Evolutionary conservation across 352 stramenopile genomes (phyloP), one percentile per base, ranked within the genome.

Genomic region (Phytophthora syringae): DNA sequence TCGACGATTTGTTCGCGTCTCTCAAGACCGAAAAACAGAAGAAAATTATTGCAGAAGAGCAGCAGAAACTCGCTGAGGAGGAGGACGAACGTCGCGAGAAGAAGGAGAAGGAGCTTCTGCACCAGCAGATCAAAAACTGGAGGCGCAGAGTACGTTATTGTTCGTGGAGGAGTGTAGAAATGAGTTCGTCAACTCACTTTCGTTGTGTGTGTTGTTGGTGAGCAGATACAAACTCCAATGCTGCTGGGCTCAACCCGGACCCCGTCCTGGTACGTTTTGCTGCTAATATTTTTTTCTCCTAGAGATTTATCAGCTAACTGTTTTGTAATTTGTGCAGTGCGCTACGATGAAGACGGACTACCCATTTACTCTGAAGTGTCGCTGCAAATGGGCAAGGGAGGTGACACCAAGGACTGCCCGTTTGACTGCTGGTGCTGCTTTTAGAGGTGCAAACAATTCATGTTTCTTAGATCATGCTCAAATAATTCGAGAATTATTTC

Each of bases 341-440:
- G 88, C 25, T 94, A 95, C 40, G 88, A 96, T 28, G 79, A 93
- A 40, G 85, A 96, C 27, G 89, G 89, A 2, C 59, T 97, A 27
- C 85, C 86, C 22, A 95, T 97, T 77, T 97, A 97, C 75, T 82
- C 80, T 7, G 89, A 96, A 56, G 79, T 87, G 18, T 79, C 84
- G 37, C 74, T 97, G 61, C 79, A 91, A 52, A 95, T 97, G 36
- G 80, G 80, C 63, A 81, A 94, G 61, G 89, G 89, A 25, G 89
- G 88, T 22, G 79, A 89, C 67, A 94, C 89, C 12, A 82, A 78
- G 6, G 88, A 97, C 63, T 97, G 89, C 42, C 89, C 89, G 0
- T 97, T 97, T 53, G 89, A 97, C 62, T 97, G 89, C 74, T 95
- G 89, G 86, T 97, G 89, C 71, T 97, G 89, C 74, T 97, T 96